Percentiles rank a stretch among this genome's conserved stretches.
These are phyloP conservation scores for Sodiomyces alkalinus DNA, from an alignment of 2,329 filamentous ascomycete genomes.

Conservation along the genomic window DNA sequence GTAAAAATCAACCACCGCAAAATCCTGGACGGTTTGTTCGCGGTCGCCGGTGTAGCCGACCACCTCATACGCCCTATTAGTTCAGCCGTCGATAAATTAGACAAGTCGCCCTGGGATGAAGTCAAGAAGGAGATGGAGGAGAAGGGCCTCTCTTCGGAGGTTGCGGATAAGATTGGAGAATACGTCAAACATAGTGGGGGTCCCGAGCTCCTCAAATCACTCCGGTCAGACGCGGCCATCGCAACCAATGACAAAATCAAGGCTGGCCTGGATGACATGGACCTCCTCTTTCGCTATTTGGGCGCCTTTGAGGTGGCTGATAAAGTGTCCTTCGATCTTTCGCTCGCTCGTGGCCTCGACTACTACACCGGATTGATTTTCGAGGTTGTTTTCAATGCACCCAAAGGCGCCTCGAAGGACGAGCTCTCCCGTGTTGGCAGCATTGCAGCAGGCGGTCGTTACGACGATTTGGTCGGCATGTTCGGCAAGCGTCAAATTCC, in stretches of 20 bases:
- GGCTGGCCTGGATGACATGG: conserved; percentile 67
- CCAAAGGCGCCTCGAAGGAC: no score
- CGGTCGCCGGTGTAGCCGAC: conserved; percentile 75
- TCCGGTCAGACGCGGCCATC: conserved; percentile 52
- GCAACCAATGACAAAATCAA: conserved; percentile 58
- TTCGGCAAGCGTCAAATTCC: conserved; percentile 78
- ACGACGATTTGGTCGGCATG: conserved; percentile 61
- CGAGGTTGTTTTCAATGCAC: conserved; percentile 74
- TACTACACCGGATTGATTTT: conserved; percentile 75
- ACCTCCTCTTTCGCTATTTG: conserved; percentile 64
- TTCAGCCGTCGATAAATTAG: conserved; percentile 86
- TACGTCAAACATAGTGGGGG: conserved; percentile 64
- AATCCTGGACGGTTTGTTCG: conserved; percentile 82
- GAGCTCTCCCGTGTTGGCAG: conserved; percentile 72
- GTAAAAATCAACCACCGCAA: conserved; percentile 93
- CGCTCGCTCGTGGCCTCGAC: conserved; percentile 73
- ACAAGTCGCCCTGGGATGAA: conserved; percentile 81
- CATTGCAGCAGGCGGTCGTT: conserved; percentile 53
- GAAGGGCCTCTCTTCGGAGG: conserved; percentile 60
- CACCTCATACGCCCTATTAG: conserved; percentile 81
- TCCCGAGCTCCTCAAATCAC: conserved; percentile 53
- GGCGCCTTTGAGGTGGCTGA: conserved; percentile 58
- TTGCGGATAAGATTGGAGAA: conserved; percentile 75
- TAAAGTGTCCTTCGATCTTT: conserved; percentile 75
- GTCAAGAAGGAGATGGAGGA: conserved; percentile 89